These are phyloP conservation scores for Phalaenopsis aphrodite DNA, from an alignment of 106 monocot genomes.

Conservation along the genomic window DNA sequence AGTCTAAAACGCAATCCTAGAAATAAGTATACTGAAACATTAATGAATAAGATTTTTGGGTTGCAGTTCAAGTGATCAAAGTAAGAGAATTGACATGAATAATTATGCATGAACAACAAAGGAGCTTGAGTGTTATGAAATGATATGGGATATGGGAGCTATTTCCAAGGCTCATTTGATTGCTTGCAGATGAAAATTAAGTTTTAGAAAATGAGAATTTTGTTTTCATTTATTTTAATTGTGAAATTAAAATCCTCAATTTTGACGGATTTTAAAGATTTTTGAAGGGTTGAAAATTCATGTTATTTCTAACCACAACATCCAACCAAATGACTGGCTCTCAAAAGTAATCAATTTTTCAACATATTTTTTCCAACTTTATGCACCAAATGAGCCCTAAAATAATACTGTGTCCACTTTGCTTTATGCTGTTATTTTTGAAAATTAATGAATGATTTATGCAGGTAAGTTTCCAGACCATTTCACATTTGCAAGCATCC, in stretches of 20 bases:
- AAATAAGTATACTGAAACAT: not conserved
- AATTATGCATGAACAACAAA: not conserved
- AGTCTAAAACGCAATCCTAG: not conserved
- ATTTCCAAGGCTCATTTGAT: not conserved
- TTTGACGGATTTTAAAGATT: not conserved
- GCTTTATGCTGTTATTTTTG: not conserved
- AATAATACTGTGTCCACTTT: not conserved
- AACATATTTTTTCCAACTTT: not conserved
- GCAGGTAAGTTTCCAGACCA: constrained; percentile 60
- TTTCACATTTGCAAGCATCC: constrained; percentile 55
- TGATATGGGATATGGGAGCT: not conserved
- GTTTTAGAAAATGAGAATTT: not conserved
- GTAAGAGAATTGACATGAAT: not conserved
- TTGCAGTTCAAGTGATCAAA: not conserved
- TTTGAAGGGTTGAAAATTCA: not conserved
- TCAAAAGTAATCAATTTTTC: not conserved
- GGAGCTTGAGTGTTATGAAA: not conserved
- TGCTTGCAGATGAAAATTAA: not conserved
- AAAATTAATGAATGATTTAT: not conserved
- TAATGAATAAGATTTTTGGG: not conserved
- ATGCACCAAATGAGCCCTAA: not conserved
- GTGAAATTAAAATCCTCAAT: not conserved
- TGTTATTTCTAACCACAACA: not conserved
- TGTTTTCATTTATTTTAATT: not conserved
- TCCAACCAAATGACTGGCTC: not conserved